Percentiles rank a stretch among this genome's conserved stretches.
Evolutionary conservation across 2,329 filamentous ascomycete species (phyloP).

Genomic region (Camillea tinctor): DNA sequence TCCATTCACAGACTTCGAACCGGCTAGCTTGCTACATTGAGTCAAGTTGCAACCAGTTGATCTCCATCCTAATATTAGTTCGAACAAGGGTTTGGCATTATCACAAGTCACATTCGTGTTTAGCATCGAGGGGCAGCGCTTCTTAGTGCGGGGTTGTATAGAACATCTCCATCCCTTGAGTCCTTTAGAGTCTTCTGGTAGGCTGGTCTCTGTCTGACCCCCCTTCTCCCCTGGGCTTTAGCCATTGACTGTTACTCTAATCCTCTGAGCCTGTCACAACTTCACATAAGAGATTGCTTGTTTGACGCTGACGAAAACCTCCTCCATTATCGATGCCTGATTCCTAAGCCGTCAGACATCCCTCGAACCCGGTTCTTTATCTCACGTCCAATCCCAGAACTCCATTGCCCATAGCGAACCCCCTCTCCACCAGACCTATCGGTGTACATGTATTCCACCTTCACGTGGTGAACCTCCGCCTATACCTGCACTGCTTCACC

Average conservation of each 20-base stretch:
- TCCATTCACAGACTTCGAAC: neutral
- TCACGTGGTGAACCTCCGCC: conserved; percentile 1
- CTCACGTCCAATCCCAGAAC: conserved; percentile 4
- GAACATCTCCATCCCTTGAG: neutral
- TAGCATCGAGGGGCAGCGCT: neutral
- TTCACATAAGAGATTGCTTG: neutral
- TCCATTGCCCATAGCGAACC: conserved; percentile 6
- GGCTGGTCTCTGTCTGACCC: neutral
- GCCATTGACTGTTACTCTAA: neutral
- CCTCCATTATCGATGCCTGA: neutral
- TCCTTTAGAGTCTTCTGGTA: neutral
- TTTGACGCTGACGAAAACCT: neutral
- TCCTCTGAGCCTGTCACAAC: neutral
- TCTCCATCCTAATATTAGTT: no score
- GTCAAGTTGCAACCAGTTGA: neutral
- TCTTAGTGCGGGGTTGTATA: neutral
- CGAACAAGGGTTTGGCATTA: neutral
- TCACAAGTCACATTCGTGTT: neutral
- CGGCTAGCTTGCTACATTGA: neutral
- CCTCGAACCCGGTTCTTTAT: neutral
- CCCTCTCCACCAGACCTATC: neutral
- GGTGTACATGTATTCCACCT: conserved; percentile 1
- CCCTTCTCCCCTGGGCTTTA: neutral
- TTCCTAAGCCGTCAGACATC: neutral
- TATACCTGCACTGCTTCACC: conserved; percentile 3